Base-by-base conservation (phyloP, 169 alveolate species). In the Plasmodium inui region DNA sequence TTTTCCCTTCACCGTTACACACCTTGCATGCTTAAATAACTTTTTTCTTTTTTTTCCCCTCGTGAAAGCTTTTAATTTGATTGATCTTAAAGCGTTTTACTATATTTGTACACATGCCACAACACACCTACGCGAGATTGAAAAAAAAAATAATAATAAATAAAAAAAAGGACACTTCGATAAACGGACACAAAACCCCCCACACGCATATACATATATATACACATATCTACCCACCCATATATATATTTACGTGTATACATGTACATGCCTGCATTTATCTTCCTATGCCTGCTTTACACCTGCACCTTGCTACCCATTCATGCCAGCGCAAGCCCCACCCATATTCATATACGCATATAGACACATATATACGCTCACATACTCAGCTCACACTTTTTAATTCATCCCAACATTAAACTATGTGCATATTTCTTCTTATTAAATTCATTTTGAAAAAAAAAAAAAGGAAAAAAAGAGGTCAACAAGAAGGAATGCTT, bases 11-110 rank as follows among this genome's bases (percentile, higher is more conserved):
- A 28, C 76, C 37, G 76, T 26, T 8, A 67, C 44, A 82, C 55
- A 53, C 71, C 39, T 2, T 12, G 37, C 79, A 41, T 82, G 57
- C 22, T 37, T 30, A 28, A 17, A 12, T 17, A 82, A 82, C 32
- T 46, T 82, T 53, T 14, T 53, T 82, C 57, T 8, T 55, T 84
- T 84, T 84, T 71, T 26, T 10, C 41, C 22, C 83, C 44, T 50
- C 57, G 76, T 84, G 78, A 85, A 85, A 34, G 84, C 93, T 85
- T 85, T 85, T 85, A 85, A 85, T 85, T 85, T 85, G 93, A 85
- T 85, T 85, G 85, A 83, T 67, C 93, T 73, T 73, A 85, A 85
- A 84, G 37, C 79, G 30, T 74, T 85, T 76, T 55, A 73, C 53
- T 57, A 50, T 50, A 78, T 85, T 85, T 85, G 80, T 85, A 67